phyloP scores from a whole-genome alignment of 2,329 filamentous ascomycete species.

The Bertia moriformis region DNA sequence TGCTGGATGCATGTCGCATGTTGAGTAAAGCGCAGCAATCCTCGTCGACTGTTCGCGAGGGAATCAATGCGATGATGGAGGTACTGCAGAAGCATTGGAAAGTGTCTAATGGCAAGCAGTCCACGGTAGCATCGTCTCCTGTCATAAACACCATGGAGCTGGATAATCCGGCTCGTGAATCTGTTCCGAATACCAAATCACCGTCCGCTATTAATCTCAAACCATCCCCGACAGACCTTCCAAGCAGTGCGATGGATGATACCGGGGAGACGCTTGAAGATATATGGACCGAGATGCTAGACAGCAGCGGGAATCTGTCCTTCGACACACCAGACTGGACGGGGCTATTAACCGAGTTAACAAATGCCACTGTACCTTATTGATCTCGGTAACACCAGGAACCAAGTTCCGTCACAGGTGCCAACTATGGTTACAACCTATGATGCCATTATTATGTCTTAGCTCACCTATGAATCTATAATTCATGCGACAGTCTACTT shows the following conservation, averaged over 20 bases:
- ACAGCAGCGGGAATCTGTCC: slow-evolving; percentile 9
- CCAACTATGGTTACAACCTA: too few species aligned
- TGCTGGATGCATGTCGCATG: slow-evolving; percentile 19
- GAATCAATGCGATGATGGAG: slow-evolving; percentile 19
- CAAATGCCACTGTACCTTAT: slow-evolving; percentile 7
- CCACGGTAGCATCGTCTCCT: neutral
- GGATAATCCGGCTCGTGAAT: neutral
- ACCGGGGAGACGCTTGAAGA: slow-evolving; percentile 9
- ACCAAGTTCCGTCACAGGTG: too few species aligned
- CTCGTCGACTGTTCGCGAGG: slow-evolving; percentile 13
- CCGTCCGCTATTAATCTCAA: neutral
- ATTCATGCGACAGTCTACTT: too few species aligned
- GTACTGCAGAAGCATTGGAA: slow-evolving; percentile 14
- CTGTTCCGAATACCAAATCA: neutral
- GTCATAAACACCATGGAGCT: too few species aligned
- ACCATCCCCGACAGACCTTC: neutral
- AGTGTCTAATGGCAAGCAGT: neutral
- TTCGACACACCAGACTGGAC: slow-evolving; percentile 13
- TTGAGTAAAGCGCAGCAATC: slow-evolving; percentile 17
- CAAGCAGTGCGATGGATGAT: neutral
- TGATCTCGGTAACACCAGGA: neutral
- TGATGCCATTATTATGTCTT: too few species aligned
- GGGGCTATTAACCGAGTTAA: slow-evolving; percentile 12
- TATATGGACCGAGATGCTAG: slow-evolving; percentile 14
- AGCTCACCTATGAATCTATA: too few species aligned